Evolutionary conservation across 352 stramenopile species (phyloP).

Genomic region (Phytophthora melonis): DNA sequence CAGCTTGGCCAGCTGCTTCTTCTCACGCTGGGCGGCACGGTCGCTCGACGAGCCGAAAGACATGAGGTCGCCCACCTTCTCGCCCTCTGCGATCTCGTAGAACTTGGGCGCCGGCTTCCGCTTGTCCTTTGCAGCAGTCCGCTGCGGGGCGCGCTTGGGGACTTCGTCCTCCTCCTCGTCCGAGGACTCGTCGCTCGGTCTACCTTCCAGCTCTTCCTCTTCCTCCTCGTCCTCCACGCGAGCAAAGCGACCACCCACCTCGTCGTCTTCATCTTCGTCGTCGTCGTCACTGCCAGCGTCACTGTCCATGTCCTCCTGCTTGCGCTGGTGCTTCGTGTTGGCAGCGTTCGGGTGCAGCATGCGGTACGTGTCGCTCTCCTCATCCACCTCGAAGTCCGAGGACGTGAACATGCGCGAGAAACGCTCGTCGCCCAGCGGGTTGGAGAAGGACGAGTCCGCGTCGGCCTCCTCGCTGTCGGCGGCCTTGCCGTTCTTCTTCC

Average conservation of each 20-base stretch:
- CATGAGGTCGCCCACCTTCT: constrained; percentile 86
- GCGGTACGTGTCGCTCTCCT: constrained; percentile 96
- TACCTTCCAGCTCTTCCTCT: constrained; percentile 63
- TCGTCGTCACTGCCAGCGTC: constrained; percentile 81
- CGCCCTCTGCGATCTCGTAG: constrained; percentile 87
- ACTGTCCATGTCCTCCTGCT: constrained; percentile 94
- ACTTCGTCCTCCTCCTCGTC: constrained; percentile 56
- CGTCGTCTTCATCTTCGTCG: constrained; percentile 65
- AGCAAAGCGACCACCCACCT: constrained; percentile 70
- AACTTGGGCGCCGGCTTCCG: constrained; percentile 70
- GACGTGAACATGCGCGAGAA: constrained; percentile 98
- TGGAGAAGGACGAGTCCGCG: constrained; percentile 53
- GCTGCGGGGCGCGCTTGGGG: constrained; percentile 20
- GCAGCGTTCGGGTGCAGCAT: constrained; percentile 95
- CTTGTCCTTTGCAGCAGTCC: constrained; percentile 41
- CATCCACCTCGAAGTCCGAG: constrained; percentile 98
- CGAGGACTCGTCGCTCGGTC: constrained; percentile 74
- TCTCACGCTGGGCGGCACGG: constrained; percentile 74
- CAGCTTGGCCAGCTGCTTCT: constrained; percentile 82
- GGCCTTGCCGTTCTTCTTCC: constrained; percentile 60
- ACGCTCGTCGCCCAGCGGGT: constrained; percentile 95
- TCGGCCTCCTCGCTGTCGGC: constrained; percentile 36
- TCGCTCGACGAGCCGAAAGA: constrained; percentile 76
- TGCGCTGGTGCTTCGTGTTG: constrained; percentile 73
- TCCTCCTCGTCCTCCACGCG: constrained; percentile 73